Conservation (phyloP, 2,329 filamentous ascomycete genomes). For the Aspergillus neotritici region DNA sequence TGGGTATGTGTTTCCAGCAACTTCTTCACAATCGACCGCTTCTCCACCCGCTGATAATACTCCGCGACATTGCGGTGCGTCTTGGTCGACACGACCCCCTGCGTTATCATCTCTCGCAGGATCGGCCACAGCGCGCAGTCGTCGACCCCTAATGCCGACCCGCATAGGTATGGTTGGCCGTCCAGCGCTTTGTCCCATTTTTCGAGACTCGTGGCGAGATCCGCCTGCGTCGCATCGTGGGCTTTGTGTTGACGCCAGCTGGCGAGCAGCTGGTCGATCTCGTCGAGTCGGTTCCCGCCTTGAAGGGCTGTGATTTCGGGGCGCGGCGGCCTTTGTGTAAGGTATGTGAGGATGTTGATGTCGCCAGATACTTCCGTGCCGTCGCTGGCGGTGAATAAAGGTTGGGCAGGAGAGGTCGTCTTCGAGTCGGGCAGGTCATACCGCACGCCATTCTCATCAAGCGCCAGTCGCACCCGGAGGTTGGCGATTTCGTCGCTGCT, state of each 20-base stretch:
- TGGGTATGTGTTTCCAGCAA: conserved; percentile 22
- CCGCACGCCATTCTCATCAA: conserved; percentile 37
- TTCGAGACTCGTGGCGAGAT: conserved; percentile 16
- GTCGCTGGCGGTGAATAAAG: conserved; percentile 26
- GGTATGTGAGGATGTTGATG: conserved; percentile 26
- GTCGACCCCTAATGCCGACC: conserved; percentile 34
- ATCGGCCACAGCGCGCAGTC: conserved; percentile 44
- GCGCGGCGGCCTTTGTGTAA: conserved; percentile 21
- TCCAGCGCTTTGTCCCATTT: conserved; percentile 31
- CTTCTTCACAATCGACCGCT: conserved; percentile 32
- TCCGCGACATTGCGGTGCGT: conserved; percentile 28
- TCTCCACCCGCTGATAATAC: conserved; percentile 37
- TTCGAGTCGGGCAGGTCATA: conserved; percentile 19
- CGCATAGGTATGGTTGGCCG: conserved; percentile 32
- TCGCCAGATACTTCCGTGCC: conserved; percentile 27
- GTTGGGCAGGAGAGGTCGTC: conserved; percentile 1
- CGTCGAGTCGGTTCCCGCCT: conserved; percentile 23
- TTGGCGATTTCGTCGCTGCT: conserved; percentile 32
- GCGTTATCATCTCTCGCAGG: conserved; percentile 33
- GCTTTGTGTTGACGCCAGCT: conserved; percentile 24
- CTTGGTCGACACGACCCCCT: conserved; percentile 17
- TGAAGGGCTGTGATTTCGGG: conserved; percentile 24
- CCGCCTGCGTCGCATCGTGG: conserved; percentile 1
- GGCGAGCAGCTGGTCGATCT: conserved; percentile 26
- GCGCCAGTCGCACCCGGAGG: conserved; percentile 32